phyloP scores from a whole-genome alignment of 2,329 filamentous ascomycete genomes.

The Cladorrhinum sp. region DNA sequence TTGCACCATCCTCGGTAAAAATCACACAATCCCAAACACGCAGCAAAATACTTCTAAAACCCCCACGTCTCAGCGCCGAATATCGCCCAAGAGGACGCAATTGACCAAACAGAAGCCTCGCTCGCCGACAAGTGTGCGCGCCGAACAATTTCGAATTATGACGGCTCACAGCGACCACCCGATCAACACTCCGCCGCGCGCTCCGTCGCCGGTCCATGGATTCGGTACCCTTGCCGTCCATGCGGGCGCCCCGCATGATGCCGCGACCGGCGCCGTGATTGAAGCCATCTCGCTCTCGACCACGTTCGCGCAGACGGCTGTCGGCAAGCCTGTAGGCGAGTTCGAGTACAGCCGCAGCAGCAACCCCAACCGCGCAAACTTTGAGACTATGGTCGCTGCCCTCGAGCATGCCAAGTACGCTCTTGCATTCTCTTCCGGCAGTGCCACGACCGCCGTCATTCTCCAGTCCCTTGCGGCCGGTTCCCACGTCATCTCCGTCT shows the following conservation, averaged over 20 bases:
- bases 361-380: slow-evolving; percentile 94
- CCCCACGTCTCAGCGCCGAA: slow-evolving; percentile 16
- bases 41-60: slow-evolving; percentile 11
- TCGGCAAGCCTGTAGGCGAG: slow-evolving; percentile 80
- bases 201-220: slow-evolving; percentile 69
- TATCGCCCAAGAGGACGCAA: slow-evolving; percentile 3
- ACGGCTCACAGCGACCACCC: slow-evolving; percentile 33
- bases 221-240: slow-evolving; percentile 96
- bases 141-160: slow-evolving; percentile 25
- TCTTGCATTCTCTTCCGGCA: slow-evolving; percentile 90
- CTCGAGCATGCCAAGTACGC: slow-evolving; percentile 91
- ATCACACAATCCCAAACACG: slow-evolving; percentile 17
- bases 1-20: slow-evolving; percentile 20
- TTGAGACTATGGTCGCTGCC: slow-evolving; percentile 85
- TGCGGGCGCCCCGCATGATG: slow-evolving; percentile 86
- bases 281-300: slow-evolving; percentile 94
- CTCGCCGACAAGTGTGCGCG: slow-evolving; percentile 10
- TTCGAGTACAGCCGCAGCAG: slow-evolving; percentile 94
- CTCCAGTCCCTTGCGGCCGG: slow-evolving; percentile 88
- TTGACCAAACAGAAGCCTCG: slow-evolving; percentile 19
- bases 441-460: slow-evolving; percentile 88
- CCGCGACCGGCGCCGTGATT: slow-evolving; percentile 90
- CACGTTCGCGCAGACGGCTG: slow-evolving; percentile 87
- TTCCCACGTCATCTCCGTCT: slow-evolving; percentile 93
- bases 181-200: slow-evolving; percentile 66